Conservation (phyloP, 2,329 filamentous ascomycete species). For the Fusarium kyushuense region DNA sequence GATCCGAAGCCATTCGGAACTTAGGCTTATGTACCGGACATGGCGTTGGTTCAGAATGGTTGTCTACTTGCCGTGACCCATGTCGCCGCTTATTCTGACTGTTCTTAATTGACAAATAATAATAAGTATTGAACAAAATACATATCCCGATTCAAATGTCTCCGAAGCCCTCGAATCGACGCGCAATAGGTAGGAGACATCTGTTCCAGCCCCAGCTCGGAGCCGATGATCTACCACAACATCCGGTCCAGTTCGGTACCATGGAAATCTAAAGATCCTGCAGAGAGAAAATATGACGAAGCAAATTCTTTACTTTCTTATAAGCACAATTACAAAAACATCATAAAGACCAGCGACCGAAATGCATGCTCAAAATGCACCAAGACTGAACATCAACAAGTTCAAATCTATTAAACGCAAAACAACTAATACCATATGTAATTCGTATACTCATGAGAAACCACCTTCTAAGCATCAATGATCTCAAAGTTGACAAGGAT, state of each 20-base stretch:
- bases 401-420: neutral
- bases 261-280: neutral
- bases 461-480: conserved; percentile 51
- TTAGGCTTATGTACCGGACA: conserved; percentile 14
- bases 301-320: neutral
- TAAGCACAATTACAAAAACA: neutral
- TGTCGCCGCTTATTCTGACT: too few relatives aligned
- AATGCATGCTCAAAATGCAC: neutral
- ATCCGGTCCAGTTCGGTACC: conserved; percentile 28
- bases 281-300: neutral
- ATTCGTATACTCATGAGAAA: conserved; percentile 16
- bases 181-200: neutral
- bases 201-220: neutral
- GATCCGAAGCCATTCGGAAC: conserved; percentile 45
- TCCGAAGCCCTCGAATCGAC: neutral
- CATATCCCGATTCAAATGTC: neutral
- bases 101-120: neutral
- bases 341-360: neutral
- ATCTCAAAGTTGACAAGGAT: conserved; percentile 72
- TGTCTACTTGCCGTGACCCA: neutral
- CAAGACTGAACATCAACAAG: neutral
- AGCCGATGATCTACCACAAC: neutral
- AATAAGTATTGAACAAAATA: neutral
- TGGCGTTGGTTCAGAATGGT: neutral
- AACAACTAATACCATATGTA: neutral